Evolutionary conservation across 176 grass and related monocot species (phyloP), one percentile per base, ranked within the genome.

Genomic region (Lolium multiflorum): DNA sequence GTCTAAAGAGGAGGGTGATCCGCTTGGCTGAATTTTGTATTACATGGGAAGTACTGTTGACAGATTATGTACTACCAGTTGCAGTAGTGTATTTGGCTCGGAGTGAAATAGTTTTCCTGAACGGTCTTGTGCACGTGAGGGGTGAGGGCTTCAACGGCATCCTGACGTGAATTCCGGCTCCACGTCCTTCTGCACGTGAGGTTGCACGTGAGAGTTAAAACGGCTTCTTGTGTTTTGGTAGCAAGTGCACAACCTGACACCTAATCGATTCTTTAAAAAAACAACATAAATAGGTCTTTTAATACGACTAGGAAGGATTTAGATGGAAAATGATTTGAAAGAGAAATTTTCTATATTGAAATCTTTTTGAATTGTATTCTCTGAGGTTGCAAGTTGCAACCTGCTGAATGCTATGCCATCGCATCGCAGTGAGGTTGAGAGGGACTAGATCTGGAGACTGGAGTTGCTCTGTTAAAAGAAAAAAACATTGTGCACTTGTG

Each of bases 111-210:
- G 61, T 65, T 65, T 65, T 15, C 5, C 26, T 35, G 26, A 66
- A 66, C 25, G 26, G 13, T 64, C 61, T 28, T 64, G 61, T 66
- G 63, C 63, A 66, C 26, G 57, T 74, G 78, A 81, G 85, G 35
- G 13, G 57, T 74, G 78, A 81, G 85, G 35, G 13, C n/a, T 66
- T 68, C 85, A 87, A 87, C 85, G 68, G 78, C 68, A 44, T 74
- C 9, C 68, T 87, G 68, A 77, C 41, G 17, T 50, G 18, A 61
- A 84, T 84, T 71, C 25, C 71, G 82, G 58, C 57, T 31, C 26
- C 11, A 74, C 12, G 71, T 49, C n/a, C 41, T 14, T 31, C 11
- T 31, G 56, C 20, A 58, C 16, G 20, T 58, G 56, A 21, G 56
- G 55, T 57, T 57, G 60, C 60, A 63, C 60, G 60, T 63, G 60